phyloP scores from a whole-genome alignment of 164 flowering plant genomes.

The Macadamia tetraphylla region DNA sequence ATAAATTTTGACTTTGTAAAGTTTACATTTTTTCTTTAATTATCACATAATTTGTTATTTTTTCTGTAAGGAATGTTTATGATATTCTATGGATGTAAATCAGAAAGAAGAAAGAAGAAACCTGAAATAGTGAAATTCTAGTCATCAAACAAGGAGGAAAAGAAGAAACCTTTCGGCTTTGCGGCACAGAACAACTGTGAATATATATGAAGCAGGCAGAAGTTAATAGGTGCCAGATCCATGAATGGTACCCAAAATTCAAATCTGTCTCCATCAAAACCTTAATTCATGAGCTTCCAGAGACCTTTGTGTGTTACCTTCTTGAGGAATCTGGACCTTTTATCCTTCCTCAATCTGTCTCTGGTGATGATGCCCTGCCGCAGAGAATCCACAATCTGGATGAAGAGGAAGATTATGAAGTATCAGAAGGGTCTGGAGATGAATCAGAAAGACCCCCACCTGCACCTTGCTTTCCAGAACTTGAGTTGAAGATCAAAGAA shows the following conservation, averaged over 20 bases:
- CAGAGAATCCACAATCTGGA: slow-evolving; percentile 59
- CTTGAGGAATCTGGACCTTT: slow-evolving; percentile 77
- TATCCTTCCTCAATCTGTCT: slow-evolving; percentile 63
- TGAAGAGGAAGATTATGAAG: slow-evolving; percentile 60
- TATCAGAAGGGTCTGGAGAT: slow-evolving; percentile 61
- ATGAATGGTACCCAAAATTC: slow-evolving; percentile 91
- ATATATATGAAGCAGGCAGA: slow-evolving; percentile 65
- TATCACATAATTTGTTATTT: too few relatives aligned
- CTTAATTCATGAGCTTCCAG: slow-evolving; percentile 69
- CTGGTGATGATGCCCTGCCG: slow-evolving; percentile 74
- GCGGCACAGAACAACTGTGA: too few relatives aligned
- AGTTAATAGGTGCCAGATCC: slow-evolving; percentile 77
- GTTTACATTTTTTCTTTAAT: too few relatives aligned
- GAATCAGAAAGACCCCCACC: slow-evolving; percentile 48
- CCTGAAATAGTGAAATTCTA: too few relatives aligned
- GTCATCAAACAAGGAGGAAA: too few relatives aligned
- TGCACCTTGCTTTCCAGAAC: slow-evolving; percentile 71
- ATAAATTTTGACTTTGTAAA: too few relatives aligned
- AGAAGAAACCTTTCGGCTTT: too few relatives aligned
- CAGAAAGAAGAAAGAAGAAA: too few relatives aligned
- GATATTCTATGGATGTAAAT: too few relatives aligned
- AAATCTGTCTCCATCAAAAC: slow-evolving; percentile 67
- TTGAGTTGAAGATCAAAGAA: slow-evolving; percentile 54
- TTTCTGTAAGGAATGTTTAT: too few relatives aligned
- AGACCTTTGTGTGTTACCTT: slow-evolving; percentile 70